Conservation (phyloP, 2,329 filamentous ascomycete species). For the Hymenoscyphus fraxineus region DNA sequence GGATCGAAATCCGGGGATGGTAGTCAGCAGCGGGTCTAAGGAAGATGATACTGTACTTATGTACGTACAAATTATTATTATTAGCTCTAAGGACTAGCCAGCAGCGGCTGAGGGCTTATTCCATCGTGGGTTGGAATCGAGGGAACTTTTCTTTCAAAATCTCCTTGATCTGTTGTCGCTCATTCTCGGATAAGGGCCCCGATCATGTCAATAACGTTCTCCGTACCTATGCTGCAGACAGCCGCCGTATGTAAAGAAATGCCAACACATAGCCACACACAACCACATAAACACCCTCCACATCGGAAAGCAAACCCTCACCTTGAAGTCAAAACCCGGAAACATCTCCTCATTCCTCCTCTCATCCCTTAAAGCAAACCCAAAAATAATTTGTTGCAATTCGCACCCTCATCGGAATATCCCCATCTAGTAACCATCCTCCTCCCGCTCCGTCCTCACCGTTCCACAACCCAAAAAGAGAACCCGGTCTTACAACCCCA, state of each 20-base stretch:
- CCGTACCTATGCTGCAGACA: not conserved
- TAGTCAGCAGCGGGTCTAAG: not conserved
- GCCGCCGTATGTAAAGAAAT: not conserved
- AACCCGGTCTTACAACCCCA: not conserved
- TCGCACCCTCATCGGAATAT: slow-evolving; percentile 8
- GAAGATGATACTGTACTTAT: not conserved
- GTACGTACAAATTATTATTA: not conserved
- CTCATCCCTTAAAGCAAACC: not conserved
- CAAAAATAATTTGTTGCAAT: slow-evolving; percentile 6
- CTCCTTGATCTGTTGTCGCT: not conserved
- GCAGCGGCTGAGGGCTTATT: not conserved
- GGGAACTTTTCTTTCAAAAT: not conserved
- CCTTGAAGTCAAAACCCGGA: not conserved
- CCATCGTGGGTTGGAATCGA: not conserved
- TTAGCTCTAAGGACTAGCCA: not conserved
- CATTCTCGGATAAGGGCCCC: not conserved
- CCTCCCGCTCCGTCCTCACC: not conserved
- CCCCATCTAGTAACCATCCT: slow-evolving; percentile 4
- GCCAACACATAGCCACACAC: not conserved
- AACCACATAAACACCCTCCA: not conserved
- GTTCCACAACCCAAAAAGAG: not conserved
- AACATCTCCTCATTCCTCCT: not conserved
- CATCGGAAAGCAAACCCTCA: not conserved
- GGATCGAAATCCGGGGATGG: not conserved
- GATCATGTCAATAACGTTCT: not conserved